Conservation (phyloP, 2,329 filamentous ascomycete genomes). For the Dactylonectria estremocensis region DNA sequence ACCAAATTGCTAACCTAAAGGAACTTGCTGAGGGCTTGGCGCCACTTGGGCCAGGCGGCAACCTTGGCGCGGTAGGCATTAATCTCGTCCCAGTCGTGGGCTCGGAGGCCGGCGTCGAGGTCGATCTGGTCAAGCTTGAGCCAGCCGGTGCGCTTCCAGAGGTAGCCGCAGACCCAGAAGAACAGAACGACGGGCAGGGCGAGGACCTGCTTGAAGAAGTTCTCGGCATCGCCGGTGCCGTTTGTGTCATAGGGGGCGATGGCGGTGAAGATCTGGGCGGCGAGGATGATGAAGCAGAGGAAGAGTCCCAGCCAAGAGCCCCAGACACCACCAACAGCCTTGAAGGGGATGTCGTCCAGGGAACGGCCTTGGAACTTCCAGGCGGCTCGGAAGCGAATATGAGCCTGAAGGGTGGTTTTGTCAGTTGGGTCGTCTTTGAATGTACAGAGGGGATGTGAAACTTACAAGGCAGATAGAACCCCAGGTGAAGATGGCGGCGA, state of each 20-base stretch:
- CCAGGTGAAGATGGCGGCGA: constrained; percentile 77
- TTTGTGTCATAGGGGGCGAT: constrained; percentile 55
- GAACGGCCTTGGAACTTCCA: constrained; percentile 72
- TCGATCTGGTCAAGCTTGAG: constrained; percentile 73
- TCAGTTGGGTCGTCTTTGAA: constrained; percentile 1
- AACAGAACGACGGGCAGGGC: constrained; percentile 67
- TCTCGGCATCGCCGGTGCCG: constrained; percentile 57
- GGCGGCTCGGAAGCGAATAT: constrained; percentile 77
- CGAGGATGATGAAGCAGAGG: constrained; percentile 68
- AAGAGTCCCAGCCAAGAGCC: constrained; percentile 75
- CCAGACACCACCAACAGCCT: constrained; percentile 70
- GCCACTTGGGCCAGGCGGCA: constrained; percentile 66
- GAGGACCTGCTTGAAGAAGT: constrained; percentile 70
- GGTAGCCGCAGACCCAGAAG: constrained; percentile 70
- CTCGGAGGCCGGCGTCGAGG: constrained; percentile 75
- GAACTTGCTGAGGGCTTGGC: constrained; percentile 50
- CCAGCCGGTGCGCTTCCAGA: constrained; percentile 77
- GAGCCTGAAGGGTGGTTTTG: constrained; percentile 41
- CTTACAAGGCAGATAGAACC: constrained; percentile 72
- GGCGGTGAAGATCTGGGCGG: constrained; percentile 68
- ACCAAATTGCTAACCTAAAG: constrained; percentile 45
- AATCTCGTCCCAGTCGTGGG: constrained; percentile 75
- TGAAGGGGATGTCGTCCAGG: constrained; percentile 77
- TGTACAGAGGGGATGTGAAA: neutral
- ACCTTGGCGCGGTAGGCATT: constrained; percentile 66